A percentile compares a stretch with the other conserved stretches of the same genome.
phyloP scores from a whole-genome alignment of 345 rosid genomes.

The Dimocarpus longan region DNA sequence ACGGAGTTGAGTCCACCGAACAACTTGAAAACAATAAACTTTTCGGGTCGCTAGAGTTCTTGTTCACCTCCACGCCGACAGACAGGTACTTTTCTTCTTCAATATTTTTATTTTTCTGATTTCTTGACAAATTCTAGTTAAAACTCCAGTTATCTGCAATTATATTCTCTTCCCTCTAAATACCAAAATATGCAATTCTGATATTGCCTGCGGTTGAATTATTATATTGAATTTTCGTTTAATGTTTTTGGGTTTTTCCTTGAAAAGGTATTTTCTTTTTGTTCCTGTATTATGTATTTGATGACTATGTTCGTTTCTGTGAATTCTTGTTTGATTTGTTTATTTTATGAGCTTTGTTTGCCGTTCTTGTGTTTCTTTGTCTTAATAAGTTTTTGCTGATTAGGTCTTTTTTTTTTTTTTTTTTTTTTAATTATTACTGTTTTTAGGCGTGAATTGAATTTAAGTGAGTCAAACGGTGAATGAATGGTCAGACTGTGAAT shows the following conservation, averaged over 20 bases:
- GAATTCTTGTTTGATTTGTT: background rate
- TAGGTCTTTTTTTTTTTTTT: background rate
- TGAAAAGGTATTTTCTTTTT: background rate
- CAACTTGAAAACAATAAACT: background rate
- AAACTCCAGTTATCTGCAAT: background rate
- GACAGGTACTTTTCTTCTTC: conserved; percentile 1
- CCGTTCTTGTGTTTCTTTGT: background rate
- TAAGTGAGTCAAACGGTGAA: background rate
- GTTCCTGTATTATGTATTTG: background rate
- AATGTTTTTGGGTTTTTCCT: background rate
- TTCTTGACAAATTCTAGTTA: background rate
- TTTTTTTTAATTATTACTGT: background rate
- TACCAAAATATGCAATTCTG: background rate
- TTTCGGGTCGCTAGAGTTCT: background rate
- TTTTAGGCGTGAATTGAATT: background rate
- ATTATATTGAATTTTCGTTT: background rate
- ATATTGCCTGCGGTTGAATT: background rate
- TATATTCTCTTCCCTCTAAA: background rate
- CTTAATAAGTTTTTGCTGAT: background rate
- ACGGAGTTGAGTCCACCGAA: background rate
- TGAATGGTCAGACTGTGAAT: background rate
- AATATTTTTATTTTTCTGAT: background rate
- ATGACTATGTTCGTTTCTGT: background rate
- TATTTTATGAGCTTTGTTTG: background rate
- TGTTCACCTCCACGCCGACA: background rate